These are phyloP conservation scores for Acer negundo DNA, from an alignment of 345 rosid species.

Conservation along the genomic window DNA sequence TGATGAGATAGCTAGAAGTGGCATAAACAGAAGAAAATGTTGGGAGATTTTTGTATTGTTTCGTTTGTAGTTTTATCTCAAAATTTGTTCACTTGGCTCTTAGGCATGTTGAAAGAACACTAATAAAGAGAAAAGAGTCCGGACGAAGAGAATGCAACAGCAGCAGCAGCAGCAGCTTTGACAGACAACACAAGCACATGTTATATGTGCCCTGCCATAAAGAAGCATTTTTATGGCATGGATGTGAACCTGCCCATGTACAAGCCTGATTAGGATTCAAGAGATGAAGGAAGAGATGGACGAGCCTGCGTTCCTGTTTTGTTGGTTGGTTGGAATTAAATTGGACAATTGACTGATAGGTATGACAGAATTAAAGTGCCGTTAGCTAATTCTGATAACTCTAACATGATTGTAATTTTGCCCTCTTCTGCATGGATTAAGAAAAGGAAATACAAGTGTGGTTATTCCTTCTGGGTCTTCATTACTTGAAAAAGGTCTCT, in stretches of 20 bases:
- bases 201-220: neutral
- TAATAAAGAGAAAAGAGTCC: neutral
- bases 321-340: neutral
- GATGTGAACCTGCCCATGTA: neutral
- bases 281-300: neutral
- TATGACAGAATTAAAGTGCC: neutral
- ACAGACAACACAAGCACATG: neutral
- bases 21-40: slow-evolving; percentile 9
- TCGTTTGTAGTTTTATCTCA: neutral
- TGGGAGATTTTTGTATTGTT: slow-evolving; percentile 3
- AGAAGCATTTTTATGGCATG: neutral
- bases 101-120: neutral
- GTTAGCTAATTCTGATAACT: neutral
- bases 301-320: neutral
- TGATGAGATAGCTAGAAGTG: slow-evolving; percentile 19
- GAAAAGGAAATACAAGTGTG: neutral
- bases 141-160: neutral
- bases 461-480: neutral
- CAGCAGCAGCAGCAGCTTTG: neutral
- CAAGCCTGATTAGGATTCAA: neutral
- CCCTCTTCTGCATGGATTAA: neutral
- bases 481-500: no score
- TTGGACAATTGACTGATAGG: neutral
- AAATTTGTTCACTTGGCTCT: neutral
- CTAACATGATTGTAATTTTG: neutral